These are phyloP conservation scores for Ophiognomonia clavigignenti-juglandacearum DNA, from an alignment of 2,329 filamentous ascomycete genomes.

Conservation along the genomic window DNA sequence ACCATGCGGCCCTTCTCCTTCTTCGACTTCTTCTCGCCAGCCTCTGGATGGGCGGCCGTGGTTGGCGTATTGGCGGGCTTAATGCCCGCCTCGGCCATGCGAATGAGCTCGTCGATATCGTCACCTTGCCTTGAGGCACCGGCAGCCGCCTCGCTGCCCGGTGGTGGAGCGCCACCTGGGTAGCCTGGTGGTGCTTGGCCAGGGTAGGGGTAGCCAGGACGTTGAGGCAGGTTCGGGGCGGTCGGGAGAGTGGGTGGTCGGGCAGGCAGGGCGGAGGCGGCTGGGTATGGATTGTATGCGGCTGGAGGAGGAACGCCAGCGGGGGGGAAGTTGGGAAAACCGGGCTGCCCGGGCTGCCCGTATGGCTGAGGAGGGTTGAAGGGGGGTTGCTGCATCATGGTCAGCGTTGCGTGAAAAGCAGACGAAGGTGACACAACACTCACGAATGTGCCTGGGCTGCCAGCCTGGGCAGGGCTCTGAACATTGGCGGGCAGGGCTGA, in stretches of 20 bases:
- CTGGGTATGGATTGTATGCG: slow-evolving; percentile 25
- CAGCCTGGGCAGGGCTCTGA: slow-evolving; percentile 46
- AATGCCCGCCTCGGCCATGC: slow-evolving; percentile 59
- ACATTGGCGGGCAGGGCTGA: slow-evolving; percentile 43
- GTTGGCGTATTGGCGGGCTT: slow-evolving; percentile 34
- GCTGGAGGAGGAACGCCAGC: slow-evolving; percentile 29
- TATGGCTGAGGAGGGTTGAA: slow-evolving; percentile 36
- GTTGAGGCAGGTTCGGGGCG: slow-evolving; percentile 22
- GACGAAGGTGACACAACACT: slow-evolving; percentile 30
- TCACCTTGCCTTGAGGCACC: slow-evolving; percentile 44
- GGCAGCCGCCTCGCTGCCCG: slow-evolving; percentile 43
- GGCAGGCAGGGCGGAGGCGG: slow-evolving; percentile 39
- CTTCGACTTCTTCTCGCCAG: slow-evolving; percentile 60
- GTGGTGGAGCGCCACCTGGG: slow-evolving; percentile 31
- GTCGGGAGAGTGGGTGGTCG: slow-evolving; percentile 34
- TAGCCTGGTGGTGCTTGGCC: slow-evolving; percentile 25
- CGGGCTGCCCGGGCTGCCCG: slow-evolving; percentile 17
- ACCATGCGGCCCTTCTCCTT: slow-evolving; percentile 65
- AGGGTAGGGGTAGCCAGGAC: slow-evolving; percentile 23
- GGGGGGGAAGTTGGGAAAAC: slow-evolving; percentile 29
- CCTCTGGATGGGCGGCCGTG: slow-evolving; percentile 26
- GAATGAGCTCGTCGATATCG: slow-evolving; percentile 61
- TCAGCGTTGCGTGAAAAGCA: slow-evolving; percentile 19
- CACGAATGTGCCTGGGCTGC: slow-evolving; percentile 54
- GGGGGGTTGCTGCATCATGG: slow-evolving; percentile 31